Evolutionary conservation across 2,329 filamentous ascomycete genomes (phyloP).

Genomic region (Herpotrichia juniperi): DNA sequence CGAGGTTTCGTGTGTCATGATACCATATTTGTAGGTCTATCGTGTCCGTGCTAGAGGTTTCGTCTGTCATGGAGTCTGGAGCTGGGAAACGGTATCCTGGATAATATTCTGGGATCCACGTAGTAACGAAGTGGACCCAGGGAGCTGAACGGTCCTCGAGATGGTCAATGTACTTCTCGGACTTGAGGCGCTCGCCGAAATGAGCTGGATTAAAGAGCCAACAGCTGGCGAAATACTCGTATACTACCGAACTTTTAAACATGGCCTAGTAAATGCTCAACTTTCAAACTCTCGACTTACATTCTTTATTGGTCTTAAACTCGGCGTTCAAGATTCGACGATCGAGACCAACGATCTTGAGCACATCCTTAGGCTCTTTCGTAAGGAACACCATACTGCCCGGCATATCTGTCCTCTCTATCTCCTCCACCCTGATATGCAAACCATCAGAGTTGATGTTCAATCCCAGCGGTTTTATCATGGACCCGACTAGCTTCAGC

Average conservation of each 20-base stretch:
- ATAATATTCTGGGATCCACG: conserved; percentile 28
- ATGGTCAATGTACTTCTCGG: conserved; percentile 22
- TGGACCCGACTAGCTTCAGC: conserved; percentile 29
- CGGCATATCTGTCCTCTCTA: conserved; percentile 25
- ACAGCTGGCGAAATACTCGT: conserved; percentile 21
- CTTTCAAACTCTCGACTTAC: conserved; percentile 22
- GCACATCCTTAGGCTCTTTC: conserved; percentile 23
- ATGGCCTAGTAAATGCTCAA: neutral
- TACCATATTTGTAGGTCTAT: conserved; percentile 24
- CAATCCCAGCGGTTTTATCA: conserved; percentile 32
- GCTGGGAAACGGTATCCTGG: conserved; percentile 12
- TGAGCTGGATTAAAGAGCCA: conserved; percentile 34
- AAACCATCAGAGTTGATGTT: conserved; percentile 30
- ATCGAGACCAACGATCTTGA: conserved; percentile 25
- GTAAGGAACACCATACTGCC: conserved; percentile 31
- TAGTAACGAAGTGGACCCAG: conserved; percentile 27
- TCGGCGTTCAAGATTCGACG: conserved; percentile 20
- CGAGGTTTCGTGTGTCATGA: conserved; percentile 12
- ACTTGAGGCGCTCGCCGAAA: conserved; percentile 24
- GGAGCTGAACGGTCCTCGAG: conserved; percentile 20
- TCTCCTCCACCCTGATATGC: conserved; percentile 29
- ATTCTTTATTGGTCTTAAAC: conserved; percentile 23
- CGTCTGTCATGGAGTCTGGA: neutral
- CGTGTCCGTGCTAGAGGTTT: neutral
- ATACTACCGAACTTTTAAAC: conserved; percentile 23